phyloP scores from a whole-genome alignment of 139 green algal genomes.

The Closterium sp. region DNA sequence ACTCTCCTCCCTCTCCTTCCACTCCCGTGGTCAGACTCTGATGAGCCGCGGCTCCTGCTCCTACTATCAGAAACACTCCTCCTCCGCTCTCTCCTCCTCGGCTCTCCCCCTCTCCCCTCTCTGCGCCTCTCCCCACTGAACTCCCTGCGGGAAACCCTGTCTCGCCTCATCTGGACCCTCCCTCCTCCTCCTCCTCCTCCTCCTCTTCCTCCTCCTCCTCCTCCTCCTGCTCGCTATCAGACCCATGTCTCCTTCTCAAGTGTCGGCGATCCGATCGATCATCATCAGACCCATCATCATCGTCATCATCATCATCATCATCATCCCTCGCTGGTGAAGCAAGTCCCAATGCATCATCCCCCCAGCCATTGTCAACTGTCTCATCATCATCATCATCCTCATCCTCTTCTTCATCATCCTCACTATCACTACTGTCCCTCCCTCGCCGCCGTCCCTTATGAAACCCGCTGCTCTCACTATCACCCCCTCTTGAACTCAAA shows the following conservation, averaged over 20 bases:
- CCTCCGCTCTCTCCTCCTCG: background rate
- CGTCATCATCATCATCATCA: background rate
- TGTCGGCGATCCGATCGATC: background rate
- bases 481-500: background rate
- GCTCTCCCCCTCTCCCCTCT: background rate
- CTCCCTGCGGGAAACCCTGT: background rate
- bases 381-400: background rate
- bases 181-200: background rate
- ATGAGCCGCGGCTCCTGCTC: background rate
- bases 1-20: background rate
- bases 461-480: background rate
- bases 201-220: background rate
- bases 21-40: background rate
- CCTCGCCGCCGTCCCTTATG: background rate
- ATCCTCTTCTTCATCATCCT: background rate
- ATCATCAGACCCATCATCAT: background rate
- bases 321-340: background rate
- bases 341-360: background rate
- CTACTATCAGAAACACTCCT: background rate
- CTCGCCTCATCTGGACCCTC: background rate
- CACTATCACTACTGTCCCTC: background rate
- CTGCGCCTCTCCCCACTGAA: background rate
- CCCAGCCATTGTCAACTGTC: background rate
- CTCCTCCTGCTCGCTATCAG: background rate
- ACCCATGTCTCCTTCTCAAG: background rate